Evolutionary conservation across 164 flowering plant genomes (phyloP), one percentile per base, ranked within the genome.

Genomic region (Tetracentron sinense): DNA sequence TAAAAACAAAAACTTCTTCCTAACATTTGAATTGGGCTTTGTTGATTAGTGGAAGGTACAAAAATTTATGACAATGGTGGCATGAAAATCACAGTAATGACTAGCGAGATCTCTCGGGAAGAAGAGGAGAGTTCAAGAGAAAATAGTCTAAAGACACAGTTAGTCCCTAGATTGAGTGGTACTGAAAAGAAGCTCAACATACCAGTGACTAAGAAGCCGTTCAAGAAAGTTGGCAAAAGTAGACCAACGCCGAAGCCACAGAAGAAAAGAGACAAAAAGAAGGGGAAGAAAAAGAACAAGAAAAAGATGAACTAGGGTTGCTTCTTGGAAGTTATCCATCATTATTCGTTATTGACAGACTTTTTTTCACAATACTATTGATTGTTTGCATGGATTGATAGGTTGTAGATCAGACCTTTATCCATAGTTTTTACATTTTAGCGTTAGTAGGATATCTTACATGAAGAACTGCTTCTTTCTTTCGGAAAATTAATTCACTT

Each of bases 61-160:
- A 75, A 69, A 20, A 71, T 56, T 35, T 89, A 85, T 69, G 90
- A 87, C 61, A 73, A 68, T 55, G 89, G 81, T 14, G 77, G 82
- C 44, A 52, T 76, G 71, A 74, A 75, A 69, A 83, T 89, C 66
- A 84, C 65, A 0, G 96, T 89, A 65, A 82, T 65, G 23, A 87
- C 90, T 16, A 82, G 85, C 22, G 86, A 78, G 69, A 80, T 89
- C 42, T 62, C 85, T n/a, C 82, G 61, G 0, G 84, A 84, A 64
- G 90, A 79, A 48, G 85, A 78, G 1, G 35, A 60, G 20, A 42
- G 12, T 54, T 62, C 60, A 16, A 56, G n/a, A 42, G 70, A 60
- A 52, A 68, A 51, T 29, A 56, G n/a, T n/a, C n/a, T n/a, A n/a
- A n/a, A n/a, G n/a, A n/a, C 61, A 14, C 46, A 29, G 64, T 46